A percentile compares a stretch with the other conserved stretches of the same genome.
Evolutionary conservation across 495 filamentous ascomycete species (phyloP).

Genomic region (Aspergillus egyptiacus): DNA sequence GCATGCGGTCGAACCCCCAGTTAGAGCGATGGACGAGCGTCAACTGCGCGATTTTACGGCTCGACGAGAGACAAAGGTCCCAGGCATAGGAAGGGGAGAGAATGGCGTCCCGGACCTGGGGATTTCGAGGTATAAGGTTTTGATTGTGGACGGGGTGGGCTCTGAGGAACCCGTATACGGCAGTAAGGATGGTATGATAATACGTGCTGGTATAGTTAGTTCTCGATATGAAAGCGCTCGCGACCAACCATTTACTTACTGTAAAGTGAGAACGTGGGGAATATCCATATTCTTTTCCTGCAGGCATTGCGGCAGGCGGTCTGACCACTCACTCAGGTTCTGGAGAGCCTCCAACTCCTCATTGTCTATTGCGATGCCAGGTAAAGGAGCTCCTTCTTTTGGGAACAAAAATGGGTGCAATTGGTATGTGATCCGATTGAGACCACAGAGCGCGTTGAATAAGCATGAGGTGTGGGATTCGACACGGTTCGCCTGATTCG

Average conservation of each 20-base stretch:
- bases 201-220: constrained; percentile 21
- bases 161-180: constrained; percentile 16
- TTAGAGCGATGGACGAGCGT: constrained; percentile 19
- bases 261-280: constrained; percentile 30
- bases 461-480: constrained; percentile 25
- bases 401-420: constrained; percentile 18
- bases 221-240: background rate
- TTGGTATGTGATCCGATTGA: constrained; percentile 24
- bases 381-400: constrained; percentile 2
- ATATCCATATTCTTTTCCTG: constrained; percentile 14
- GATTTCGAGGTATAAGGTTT: background rate
- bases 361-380: constrained; percentile 12
- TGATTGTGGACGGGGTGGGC: background rate
- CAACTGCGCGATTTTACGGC: constrained; percentile 19
- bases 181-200: constrained; percentile 25
- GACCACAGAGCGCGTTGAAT: constrained; percentile 19
- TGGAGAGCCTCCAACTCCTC: constrained; percentile 13
- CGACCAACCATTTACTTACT: constrained; percentile 21
- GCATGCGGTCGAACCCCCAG: constrained; percentile 27
- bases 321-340: constrained; percentile 22
- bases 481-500: constrained; percentile 13
- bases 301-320: constrained; percentile 20
- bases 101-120: background rate
- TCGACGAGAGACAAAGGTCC: constrained; percentile 13
- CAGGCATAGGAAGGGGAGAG: constrained; percentile 7